A percentile compares a stretch with the other conserved stretches of the same genome.
Evolutionary conservation across 2,329 filamentous ascomycete genomes (phyloP).

Genomic region (Arthrobotrys musiformis): DNA sequence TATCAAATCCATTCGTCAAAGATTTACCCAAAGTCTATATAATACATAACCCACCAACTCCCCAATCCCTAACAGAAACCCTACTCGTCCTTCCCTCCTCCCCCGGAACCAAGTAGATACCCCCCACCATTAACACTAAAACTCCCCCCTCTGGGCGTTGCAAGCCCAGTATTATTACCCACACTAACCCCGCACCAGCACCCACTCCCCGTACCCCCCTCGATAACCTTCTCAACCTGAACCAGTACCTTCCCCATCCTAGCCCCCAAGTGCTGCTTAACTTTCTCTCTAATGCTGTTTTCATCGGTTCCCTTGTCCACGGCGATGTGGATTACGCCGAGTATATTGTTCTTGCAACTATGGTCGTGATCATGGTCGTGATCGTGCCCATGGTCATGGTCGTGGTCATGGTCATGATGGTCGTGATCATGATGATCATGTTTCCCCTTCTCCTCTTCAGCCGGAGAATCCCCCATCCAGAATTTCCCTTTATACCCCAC

Average conservation of each 20-base stretch:
- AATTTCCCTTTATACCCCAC: conserved; percentile 88
- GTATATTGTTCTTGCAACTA: conserved; percentile 15
- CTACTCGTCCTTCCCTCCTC: conserved; percentile 41
- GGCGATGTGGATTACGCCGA: conserved; percentile 45
- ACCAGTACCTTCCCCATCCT: conserved; percentile 46
- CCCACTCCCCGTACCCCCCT: not conserved
- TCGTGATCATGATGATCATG: conserved; percentile 8
- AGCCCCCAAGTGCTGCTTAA: conserved; percentile 34
- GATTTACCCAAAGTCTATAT: not conserved
- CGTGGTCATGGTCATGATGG: conserved; percentile 14
- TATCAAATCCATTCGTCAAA: not conserved
- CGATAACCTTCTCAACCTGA: conserved; percentile 33
- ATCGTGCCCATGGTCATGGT: conserved; percentile 23
- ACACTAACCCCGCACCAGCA: conserved; percentile 49
- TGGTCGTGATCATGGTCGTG: conserved; percentile 24
- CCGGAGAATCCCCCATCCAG: conserved; percentile 76
- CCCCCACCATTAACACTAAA: conserved; percentile 35
- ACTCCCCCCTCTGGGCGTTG: conserved; percentile 31
- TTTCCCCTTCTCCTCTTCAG: conserved; percentile 43
- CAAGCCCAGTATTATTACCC: conserved; percentile 25
- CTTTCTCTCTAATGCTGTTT: conserved; percentile 22
- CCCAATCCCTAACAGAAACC: not conserved
- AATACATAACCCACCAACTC: not conserved
- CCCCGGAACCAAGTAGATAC: conserved; percentile 6
- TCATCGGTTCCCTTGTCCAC: conserved; percentile 38